Evolutionary conservation across 805 yeast genomes (phyloP).

Genomic region (Candida caryicola): DNA sequence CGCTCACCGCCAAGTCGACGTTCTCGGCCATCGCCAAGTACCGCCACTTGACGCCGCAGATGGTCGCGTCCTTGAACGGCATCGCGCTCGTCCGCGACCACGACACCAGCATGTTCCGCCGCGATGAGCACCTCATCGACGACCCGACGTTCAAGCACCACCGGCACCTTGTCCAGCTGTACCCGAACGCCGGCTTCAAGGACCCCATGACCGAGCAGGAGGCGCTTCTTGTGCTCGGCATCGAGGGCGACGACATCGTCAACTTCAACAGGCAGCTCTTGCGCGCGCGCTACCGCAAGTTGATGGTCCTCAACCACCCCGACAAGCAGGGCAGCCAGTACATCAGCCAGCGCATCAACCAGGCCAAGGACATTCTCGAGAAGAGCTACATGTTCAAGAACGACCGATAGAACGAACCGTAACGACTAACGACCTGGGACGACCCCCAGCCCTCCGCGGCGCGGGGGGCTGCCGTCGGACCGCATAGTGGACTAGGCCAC

Average conservation of each 20-base stretch:
- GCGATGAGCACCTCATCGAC: conserved; percentile 5
- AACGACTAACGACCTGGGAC: background rate
- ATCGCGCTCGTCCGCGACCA: conserved; percentile 15
- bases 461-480: too few species aligned
- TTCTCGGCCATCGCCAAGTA: conserved; percentile 30
- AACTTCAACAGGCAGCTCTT: conserved; percentile 23
- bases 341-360: conserved; percentile 40
- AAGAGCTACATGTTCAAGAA: conserved; percentile 34
- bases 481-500: too few species aligned
- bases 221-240: conserved; percentile 40
- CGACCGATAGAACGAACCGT: conserved; percentile 1
- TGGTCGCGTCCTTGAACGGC: conserved; percentile 35
- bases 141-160: conserved; percentile 12
- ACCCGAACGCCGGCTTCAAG: conserved; percentile 27
- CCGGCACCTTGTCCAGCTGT: conserved; percentile 16
- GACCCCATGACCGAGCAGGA: conserved; percentile 43
- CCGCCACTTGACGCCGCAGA: conserved; percentile 26
- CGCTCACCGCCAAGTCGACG: conserved; percentile 41
- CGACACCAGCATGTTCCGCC: conserved; percentile 2
- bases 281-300: conserved; percentile 34
- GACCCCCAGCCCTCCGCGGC: too few species aligned
- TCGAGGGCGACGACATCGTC: conserved; percentile 38
- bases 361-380: conserved; percentile 42
- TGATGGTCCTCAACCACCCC: conserved; percentile 43
- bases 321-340: conserved; percentile 41